These are phyloP conservation scores for Yamadazyma jaroonii DNA, from an alignment of 1,139 yeast genomes.

Conservation along the genomic window DNA sequence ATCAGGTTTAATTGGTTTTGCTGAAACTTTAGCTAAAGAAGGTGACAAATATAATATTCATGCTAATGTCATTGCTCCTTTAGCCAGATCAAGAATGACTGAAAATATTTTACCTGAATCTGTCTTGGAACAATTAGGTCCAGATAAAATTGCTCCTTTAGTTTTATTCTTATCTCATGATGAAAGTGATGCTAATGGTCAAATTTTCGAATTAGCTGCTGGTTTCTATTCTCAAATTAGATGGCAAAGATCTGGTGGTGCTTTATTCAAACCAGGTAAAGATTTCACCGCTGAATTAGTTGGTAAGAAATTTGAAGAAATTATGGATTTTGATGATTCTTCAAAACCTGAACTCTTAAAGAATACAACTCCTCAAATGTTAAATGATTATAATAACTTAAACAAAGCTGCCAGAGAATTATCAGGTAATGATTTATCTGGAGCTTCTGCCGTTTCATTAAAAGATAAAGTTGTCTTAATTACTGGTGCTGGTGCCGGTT, in stretches of 20 bases:
- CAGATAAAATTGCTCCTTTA: slow-evolving; percentile 88
- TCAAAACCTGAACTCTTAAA: slow-evolving; percentile 52
- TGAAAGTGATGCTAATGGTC: slow-evolving; percentile 57
- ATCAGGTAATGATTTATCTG: slow-evolving; percentile 56
- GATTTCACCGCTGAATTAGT: slow-evolving; percentile 84
- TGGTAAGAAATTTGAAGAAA: slow-evolving; percentile 62
- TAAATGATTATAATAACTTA: slow-evolving; percentile 60
- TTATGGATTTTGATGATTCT: slow-evolving; percentile 57
- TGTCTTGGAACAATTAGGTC: slow-evolving; percentile 73
- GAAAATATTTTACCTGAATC: slow-evolving; percentile 86
- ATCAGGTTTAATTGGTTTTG: slow-evolving; percentile 83
- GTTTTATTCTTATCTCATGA: slow-evolving; percentile 81
- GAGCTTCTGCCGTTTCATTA: slow-evolving; percentile 53
- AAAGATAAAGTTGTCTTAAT: slow-evolving; percentile 84
- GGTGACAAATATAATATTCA: slow-evolving; percentile 81
- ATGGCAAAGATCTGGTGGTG: slow-evolving; percentile 94
- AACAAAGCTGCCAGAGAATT: slow-evolving; percentile 50
- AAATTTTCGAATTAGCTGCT: slow-evolving; percentile 90
- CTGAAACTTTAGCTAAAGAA: slow-evolving; percentile 94
- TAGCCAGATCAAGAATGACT: slow-evolving; percentile 96
- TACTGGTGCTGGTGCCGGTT: slow-evolving; percentile 96
- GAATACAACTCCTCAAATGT: slow-evolving; percentile 63
- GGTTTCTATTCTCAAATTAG: slow-evolving; percentile 90
- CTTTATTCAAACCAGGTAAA: slow-evolving; percentile 73
- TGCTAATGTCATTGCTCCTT: slow-evolving; percentile 88